phyloP scores from a whole-genome alignment of 1,284 basidiomycete species.

The Austroboletus novae-zelandiae region DNA sequence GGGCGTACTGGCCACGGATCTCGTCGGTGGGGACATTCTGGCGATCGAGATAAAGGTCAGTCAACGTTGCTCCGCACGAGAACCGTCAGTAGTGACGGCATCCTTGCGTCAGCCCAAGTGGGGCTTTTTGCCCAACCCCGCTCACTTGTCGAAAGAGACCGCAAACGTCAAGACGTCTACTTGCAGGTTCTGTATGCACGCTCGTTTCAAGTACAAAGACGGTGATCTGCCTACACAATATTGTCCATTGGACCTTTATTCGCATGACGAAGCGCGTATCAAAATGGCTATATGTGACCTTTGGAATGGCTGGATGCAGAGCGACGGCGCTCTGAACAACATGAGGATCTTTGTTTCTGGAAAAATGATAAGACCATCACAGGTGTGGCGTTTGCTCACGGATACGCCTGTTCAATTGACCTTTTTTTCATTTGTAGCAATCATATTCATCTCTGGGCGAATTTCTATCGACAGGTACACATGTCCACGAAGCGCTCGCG shows the following conservation, averaged over 20 bases:
- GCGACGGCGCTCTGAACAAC: conserved; percentile 71
- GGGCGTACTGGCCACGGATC: conserved; percentile 72
- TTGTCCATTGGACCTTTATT: conserved; percentile 88
- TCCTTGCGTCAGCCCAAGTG: conserved; percentile 78
- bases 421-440: background rate
- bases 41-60: conserved; percentile 86
- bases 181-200: conserved; percentile 89
- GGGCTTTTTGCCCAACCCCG: conserved; percentile 76
- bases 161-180: conserved; percentile 61
- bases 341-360: conserved; percentile 76
- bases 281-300: conserved; percentile 63
- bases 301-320: conserved; percentile 71
- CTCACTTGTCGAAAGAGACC: conserved; percentile 58
- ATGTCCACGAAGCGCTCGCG: conserved; percentile 43
- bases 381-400: conserved; percentile 44
- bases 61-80: background rate
- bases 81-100: background rate
- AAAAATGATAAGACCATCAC: conserved; percentile 51
- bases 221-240: conserved; percentile 52
- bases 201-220: conserved; percentile 47
- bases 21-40: conserved; percentile 57
- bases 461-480: conserved; percentile 18
- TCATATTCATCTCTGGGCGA: conserved; percentile 9
- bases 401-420: background rate
- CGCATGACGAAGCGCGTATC: conserved; percentile 57